These are phyloP conservation scores for Pythium apleroticum DNA, from an alignment of 352 stramenopile species.

Conservation along the genomic window DNA sequence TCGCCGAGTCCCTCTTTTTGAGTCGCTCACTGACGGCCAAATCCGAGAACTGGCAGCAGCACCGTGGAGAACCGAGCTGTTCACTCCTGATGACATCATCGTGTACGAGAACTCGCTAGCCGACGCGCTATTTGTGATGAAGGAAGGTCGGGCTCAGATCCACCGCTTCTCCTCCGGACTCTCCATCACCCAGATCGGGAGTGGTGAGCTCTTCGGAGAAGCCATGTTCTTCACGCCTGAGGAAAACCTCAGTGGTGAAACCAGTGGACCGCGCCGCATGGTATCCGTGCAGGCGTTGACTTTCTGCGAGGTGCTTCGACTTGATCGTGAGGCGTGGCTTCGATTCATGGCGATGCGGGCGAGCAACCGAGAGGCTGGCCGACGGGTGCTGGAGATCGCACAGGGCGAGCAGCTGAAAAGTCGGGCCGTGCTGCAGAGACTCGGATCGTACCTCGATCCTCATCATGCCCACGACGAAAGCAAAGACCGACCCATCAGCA, in stretches of 20 bases:
- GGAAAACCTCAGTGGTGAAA: neutral
- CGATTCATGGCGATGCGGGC: constrained; percentile 21
- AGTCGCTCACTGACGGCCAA: constrained; percentile 24
- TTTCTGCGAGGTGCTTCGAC: constrained; percentile 28
- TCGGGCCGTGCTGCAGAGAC: constrained; percentile 19
- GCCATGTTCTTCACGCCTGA: constrained; percentile 29
- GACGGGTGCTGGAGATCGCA: constrained; percentile 16
- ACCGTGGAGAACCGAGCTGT: constrained; percentile 27
- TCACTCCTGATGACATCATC: constrained; percentile 32
- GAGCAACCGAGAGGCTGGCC: constrained; percentile 17
- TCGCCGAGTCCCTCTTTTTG: constrained; percentile 26
- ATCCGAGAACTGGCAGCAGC: constrained; percentile 27
- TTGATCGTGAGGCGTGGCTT: constrained; percentile 23
- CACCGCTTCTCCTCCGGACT: constrained; percentile 14
- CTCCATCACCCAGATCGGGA: constrained; percentile 20
- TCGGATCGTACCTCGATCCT: constrained; percentile 15
- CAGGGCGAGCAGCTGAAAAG: constrained; percentile 25
- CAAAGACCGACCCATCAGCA: neutral
- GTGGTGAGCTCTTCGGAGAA: constrained; percentile 31
- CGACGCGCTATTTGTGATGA: constrained; percentile 28
- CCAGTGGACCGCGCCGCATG: constrained; percentile 14
- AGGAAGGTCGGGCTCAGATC: constrained; percentile 21
- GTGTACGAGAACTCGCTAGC: constrained; percentile 26
- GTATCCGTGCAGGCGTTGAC: constrained; percentile 26
- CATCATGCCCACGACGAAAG: neutral